Percentiles rank a stretch among this genome's conserved stretches.
These are phyloP conservation scores for Trichoderma cornu-damae DNA, from an alignment of 2,329 filamentous ascomycete genomes.

Conservation along the genomic window DNA sequence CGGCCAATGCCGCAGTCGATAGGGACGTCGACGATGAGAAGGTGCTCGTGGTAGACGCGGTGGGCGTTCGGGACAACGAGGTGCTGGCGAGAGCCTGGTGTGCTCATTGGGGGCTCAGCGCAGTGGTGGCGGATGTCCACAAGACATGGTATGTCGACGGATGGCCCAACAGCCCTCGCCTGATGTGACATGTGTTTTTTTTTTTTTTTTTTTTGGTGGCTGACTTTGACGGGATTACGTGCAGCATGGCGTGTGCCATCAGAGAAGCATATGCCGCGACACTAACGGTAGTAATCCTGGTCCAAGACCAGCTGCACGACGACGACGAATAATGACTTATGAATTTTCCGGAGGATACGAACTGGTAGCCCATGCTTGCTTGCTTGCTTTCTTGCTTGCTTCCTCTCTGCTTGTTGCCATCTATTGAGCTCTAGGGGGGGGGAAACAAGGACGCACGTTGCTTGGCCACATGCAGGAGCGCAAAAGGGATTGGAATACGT, in stretches of 20 bases:
- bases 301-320: slow-evolving; percentile 47
- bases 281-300: slow-evolving; percentile 65
- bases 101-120: slow-evolving; percentile 67
- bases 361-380: slow-evolving; percentile 1
- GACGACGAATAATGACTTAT: slow-evolving; percentile 37
- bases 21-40: slow-evolving; percentile 52
- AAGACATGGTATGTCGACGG: slow-evolving; percentile 56
- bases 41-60: slow-evolving; percentile 67
- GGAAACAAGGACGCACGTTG: not conserved
- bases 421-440: not conserved
- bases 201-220: not conserved
- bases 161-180: slow-evolving; percentile 1
- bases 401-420: slow-evolving; percentile 14
- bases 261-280: slow-evolving; percentile 71
- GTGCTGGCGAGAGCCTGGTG: slow-evolving; percentile 74
- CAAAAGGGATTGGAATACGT: not conserved
- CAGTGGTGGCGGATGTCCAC: slow-evolving; percentile 62
- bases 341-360: slow-evolving; percentile 9
- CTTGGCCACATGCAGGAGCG: not conserved
- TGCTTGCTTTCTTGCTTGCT: no score
- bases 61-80: slow-evolving; percentile 69
- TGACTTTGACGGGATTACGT: slow-evolving; percentile 22
- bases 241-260: slow-evolving; percentile 67
- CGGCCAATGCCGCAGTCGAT: slow-evolving; percentile 17
- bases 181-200: no score